Evolutionary conservation across 352 stramenopile genomes (phyloP).

Genomic region (Phytopythium boreale): DNA sequence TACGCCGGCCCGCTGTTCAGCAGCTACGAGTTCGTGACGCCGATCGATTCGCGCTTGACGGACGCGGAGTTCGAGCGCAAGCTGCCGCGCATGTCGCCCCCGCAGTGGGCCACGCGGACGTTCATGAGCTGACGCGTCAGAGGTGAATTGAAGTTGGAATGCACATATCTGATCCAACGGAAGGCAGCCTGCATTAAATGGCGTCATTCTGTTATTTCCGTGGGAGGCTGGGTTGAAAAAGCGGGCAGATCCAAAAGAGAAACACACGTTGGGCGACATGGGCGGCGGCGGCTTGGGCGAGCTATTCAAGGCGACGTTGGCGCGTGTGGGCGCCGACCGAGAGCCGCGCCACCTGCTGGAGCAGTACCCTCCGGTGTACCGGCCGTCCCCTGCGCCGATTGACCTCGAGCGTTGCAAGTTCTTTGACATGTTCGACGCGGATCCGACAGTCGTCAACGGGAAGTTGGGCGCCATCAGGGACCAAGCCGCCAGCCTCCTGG

Average conservation of each 20-base stretch:
- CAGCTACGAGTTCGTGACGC: conserved; percentile 34
- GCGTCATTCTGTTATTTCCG: too few species aligned
- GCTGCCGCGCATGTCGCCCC: not conserved
- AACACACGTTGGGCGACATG: too few species aligned
- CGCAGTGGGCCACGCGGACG: not conserved
- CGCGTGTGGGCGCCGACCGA: not conserved
- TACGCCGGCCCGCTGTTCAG: conserved; percentile 35
- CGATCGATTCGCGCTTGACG: conserved; percentile 18
- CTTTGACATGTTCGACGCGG: conserved; percentile 16
- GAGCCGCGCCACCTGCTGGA: not conserved
- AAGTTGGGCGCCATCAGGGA: conserved; percentile 6
- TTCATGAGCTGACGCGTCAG: not conserved
- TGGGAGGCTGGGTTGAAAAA: too few species aligned
- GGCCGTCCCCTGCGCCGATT: not conserved
- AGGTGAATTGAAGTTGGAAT: too few species aligned
- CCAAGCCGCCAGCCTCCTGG: too few species aligned
- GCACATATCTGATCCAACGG: too few species aligned
- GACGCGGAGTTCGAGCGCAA: conserved; percentile 19
- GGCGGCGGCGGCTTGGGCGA: conserved; percentile 1
- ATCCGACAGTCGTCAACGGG: conserved; percentile 9
- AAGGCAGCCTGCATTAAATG: too few species aligned
- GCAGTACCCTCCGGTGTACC: not conserved
- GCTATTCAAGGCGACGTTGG: not conserved
- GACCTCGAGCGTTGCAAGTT: not conserved
- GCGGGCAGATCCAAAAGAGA: too few species aligned